Conservation (phyloP, 1,139 yeast genomes). For the Casaregolazyma suthepensis region DNA sequence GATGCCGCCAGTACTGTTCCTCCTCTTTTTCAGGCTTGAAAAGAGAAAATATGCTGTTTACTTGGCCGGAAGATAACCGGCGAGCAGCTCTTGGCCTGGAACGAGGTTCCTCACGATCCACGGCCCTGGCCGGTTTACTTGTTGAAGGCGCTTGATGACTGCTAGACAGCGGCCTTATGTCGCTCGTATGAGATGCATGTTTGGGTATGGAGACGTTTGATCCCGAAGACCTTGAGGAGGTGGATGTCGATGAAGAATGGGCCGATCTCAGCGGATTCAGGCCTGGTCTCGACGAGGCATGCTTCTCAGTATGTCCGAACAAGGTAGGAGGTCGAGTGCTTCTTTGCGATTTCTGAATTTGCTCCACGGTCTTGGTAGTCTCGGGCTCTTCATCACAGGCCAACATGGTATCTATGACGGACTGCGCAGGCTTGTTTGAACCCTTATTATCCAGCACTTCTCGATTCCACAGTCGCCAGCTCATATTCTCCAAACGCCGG, state of each 20-base stretch:
- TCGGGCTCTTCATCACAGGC: not conserved
- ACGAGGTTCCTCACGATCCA: not conserved
- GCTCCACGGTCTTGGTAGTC: not conserved
- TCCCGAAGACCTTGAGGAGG: slow-evolving; percentile 6
- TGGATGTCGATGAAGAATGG: not conserved
- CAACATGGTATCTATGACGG: not conserved
- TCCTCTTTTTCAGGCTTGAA: slow-evolving; percentile 18
- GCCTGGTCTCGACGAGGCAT: not conserved
- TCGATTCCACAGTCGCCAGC: slow-evolving; percentile 54
- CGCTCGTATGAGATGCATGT: not conserved
- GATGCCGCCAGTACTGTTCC: slow-evolving; percentile 13
- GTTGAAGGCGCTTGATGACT: not conserved
- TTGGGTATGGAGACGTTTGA: slow-evolving; percentile 1
- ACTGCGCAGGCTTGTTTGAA: not conserved
- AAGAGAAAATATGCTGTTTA: slow-evolving; percentile 21
- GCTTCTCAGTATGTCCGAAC: not conserved
- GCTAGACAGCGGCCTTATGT: not conserved
- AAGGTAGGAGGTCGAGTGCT: not conserved
- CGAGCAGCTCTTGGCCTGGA: slow-evolving; percentile 2
- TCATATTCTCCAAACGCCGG: slow-evolving; percentile 48
- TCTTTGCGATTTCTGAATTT: not conserved
- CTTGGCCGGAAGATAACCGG: slow-evolving; percentile 21
- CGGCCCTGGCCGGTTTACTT: not conserved
- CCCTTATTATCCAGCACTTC: slow-evolving; percentile 29
- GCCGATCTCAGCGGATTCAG: not conserved